phyloP scores from a whole-genome alignment of 257 asterid species.

The Solanum paucissectum region DNA sequence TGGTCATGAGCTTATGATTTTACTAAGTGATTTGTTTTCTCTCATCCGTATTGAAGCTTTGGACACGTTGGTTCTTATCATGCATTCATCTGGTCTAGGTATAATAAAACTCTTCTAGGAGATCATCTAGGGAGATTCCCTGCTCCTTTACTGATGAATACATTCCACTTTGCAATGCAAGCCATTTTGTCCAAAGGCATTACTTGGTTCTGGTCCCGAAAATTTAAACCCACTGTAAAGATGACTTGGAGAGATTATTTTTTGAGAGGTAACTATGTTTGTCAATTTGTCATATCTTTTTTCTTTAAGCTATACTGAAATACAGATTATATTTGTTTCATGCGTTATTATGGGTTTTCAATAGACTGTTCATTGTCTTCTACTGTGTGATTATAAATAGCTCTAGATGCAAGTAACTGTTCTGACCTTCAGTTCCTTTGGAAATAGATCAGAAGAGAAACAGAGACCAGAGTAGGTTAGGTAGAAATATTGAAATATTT shows the following conservation, averaged over 20 bases:
- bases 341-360: not conserved
- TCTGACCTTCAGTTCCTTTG: not conserved
- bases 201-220: slow-evolving; percentile 86
- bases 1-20: not conserved
- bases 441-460: not conserved
- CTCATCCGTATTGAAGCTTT: not conserved
- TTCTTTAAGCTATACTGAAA: not conserved
- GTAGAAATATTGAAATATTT: not conserved
- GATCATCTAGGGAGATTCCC: slow-evolving; percentile 95
- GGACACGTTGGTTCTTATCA: not conserved
- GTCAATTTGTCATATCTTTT: not conserved
- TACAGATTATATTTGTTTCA: not conserved
- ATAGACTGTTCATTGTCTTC: not conserved
- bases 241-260: slow-evolving; percentile 94
- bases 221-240: slow-evolving; percentile 45
- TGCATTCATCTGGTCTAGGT: slow-evolving; percentile 36
- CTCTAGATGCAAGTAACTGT: not conserved
- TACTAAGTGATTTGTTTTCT: not conserved
- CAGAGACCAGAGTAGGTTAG: not conserved
- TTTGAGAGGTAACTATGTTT: slow-evolving; percentile 28
- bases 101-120: slow-evolving; percentile 89
- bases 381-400: not conserved
- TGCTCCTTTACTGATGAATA: slow-evolving; percentile 93
- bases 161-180: slow-evolving; percentile 93
- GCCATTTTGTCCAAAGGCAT: slow-evolving; percentile 76